These are phyloP conservation scores for Rhodotorula glutinis DNA, from an alignment of 1,284 basidiomycete species.

Conservation along the genomic window DNA sequence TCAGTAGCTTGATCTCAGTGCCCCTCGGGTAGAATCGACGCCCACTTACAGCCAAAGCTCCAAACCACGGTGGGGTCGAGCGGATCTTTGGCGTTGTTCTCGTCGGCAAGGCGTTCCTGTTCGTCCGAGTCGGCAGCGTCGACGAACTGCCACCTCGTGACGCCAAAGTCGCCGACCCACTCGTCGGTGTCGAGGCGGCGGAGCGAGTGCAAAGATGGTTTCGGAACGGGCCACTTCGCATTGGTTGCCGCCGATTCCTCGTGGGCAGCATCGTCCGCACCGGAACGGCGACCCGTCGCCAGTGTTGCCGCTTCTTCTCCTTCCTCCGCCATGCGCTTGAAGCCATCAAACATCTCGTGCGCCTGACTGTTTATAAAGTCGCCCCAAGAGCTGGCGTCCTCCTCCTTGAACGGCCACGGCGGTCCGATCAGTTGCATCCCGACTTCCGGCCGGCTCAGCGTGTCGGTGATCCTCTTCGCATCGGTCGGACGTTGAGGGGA, in stretches of 20 bases:
- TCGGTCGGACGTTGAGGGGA: slow-evolving; percentile 16
- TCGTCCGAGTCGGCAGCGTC: neutral
- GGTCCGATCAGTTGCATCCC: slow-evolving; percentile 19
- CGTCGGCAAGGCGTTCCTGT: neutral
- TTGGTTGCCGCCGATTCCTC: neutral
- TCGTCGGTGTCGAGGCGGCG: slow-evolving; percentile 12
- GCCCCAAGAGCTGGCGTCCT: slow-evolving; percentile 1
- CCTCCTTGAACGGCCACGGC: slow-evolving; percentile 22
- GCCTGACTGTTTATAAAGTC: neutral
- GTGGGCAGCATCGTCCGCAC: no score
- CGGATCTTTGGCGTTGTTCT: slow-evolving; percentile 11
- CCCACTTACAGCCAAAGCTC: slow-evolving; percentile 25
- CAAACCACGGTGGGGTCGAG: slow-evolving; percentile 14
- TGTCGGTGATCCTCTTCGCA: neutral
- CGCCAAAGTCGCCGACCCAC: slow-evolving; percentile 26
- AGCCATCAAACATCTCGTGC: neutral
- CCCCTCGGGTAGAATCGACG: neutral
- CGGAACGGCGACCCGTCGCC: no score
- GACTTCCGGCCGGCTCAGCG: slow-evolving; percentile 16
- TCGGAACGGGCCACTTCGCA: neutral
- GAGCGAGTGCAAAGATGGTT: neutral
- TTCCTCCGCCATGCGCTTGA: neutral
- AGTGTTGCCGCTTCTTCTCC: no score
- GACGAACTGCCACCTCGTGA: slow-evolving; percentile 9
- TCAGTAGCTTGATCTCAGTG: no score